These are phyloP conservation scores for Fusarium pseudonygamai DNA, from an alignment of 2,329 filamentous ascomycete genomes.

Conservation along the genomic window DNA sequence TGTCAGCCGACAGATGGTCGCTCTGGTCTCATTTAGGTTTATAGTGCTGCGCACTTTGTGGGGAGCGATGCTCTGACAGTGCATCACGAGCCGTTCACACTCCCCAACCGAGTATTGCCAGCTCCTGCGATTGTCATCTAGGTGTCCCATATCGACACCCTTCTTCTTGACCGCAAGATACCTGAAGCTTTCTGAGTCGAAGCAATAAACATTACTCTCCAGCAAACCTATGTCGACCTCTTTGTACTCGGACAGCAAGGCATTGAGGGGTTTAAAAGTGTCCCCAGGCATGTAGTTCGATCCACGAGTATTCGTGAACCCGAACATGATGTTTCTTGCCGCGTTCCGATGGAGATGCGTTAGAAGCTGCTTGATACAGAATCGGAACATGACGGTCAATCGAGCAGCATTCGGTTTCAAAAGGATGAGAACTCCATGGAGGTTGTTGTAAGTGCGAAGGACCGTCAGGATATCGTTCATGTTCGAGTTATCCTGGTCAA, in stretches of 20 bases:
- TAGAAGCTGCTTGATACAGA: background rate
- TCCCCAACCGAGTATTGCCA: background rate
- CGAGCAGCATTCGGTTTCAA: background rate
- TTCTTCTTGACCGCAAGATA: background rate
- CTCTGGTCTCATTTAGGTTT: background rate
- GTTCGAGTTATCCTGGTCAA: background rate
- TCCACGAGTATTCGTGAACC: background rate
- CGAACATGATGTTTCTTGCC: background rate
- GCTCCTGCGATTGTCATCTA: background rate
- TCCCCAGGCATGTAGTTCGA: background rate
- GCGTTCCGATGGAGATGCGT: background rate
- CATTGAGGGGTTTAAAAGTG: background rate
- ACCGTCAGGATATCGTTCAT: background rate
- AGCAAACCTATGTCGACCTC: background rate
- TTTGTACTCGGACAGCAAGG: background rate
- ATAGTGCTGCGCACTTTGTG: background rate
- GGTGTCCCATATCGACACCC: background rate
- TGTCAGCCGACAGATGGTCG: background rate
- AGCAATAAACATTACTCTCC: background rate
- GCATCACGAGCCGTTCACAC: background rate
- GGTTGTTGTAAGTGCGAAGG: background rate
- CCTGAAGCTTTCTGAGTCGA: background rate
- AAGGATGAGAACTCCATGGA: background rate
- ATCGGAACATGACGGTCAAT: background rate
- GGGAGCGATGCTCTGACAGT: background rate